phyloP scores from a whole-genome alignment of 345 rosid species.

The Noccaea bulbosa region DNA sequence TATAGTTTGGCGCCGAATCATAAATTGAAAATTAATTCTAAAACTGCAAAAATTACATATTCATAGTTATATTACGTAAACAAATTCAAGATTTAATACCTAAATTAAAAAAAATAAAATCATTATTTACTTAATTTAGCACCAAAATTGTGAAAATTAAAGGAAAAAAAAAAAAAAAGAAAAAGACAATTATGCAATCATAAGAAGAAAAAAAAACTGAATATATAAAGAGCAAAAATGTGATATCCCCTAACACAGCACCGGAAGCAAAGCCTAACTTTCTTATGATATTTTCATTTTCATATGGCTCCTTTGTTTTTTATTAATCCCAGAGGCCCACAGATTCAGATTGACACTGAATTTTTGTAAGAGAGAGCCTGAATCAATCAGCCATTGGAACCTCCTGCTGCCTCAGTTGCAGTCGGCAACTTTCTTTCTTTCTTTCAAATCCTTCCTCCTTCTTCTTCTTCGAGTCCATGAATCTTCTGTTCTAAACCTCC shows the following conservation, averaged over 20 bases:
- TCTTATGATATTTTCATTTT: neutral
- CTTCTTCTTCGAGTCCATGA: neutral
- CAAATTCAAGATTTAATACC: neutral
- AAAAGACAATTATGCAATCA: neutral
- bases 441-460: neutral
- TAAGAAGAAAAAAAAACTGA: neutral
- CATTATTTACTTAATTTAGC: neutral
- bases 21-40: too few relatives aligned
- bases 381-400: constrained; percentile 4
- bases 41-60: neutral
- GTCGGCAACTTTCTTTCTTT: neutral
- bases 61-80: neutral
- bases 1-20: too few relatives aligned
- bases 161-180: too few relatives aligned
- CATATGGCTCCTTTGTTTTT: neutral
- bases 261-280: neutral
- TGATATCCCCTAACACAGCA: neutral
- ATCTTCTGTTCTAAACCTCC: constrained; percentile 21
- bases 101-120: neutral
- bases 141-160: neutral
- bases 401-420: neutral
- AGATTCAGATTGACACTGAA: constrained; percentile 25
- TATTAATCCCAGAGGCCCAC: neutral
- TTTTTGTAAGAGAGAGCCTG: neutral
- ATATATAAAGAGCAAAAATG: neutral